These are phyloP conservation scores for Agaricus sinodeliciosus DNA, from an alignment of 768 basidiomycete species.

Conservation along the genomic window DNA sequence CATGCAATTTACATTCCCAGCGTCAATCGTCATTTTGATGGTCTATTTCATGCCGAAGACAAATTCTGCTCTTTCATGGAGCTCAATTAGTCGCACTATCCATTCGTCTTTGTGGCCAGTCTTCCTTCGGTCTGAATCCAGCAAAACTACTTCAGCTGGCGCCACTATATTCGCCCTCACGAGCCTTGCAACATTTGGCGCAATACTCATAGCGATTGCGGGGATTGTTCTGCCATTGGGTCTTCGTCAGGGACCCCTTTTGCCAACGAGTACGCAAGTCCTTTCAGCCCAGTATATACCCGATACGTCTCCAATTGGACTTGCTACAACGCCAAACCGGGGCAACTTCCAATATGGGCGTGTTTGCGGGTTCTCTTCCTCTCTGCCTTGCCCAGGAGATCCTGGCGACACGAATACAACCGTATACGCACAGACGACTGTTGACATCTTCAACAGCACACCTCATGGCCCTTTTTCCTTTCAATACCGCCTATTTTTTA, in stretches of 20 bases:
- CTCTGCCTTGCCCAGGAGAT: slow-evolving; percentile 16
- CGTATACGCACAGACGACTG: slow-evolving; percentile 9
- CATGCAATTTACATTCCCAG: slow-evolving; percentile 15
- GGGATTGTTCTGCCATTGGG: slow-evolving; percentile 18
- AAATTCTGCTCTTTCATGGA: slow-evolving; percentile 17
- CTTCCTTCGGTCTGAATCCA: slow-evolving; percentile 14
- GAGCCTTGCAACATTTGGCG: neutral
- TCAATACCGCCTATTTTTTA: slow-evolving; percentile 16
- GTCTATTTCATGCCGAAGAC: slow-evolving; percentile 14
- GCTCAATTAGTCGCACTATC: slow-evolving; percentile 12
- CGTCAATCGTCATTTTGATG: slow-evolving; percentile 15
- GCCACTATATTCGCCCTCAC: slow-evolving; percentile 2
- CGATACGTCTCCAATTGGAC: slow-evolving; percentile 16
- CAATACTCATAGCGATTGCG: slow-evolving; percentile 14
- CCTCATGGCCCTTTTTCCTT: slow-evolving; percentile 17
- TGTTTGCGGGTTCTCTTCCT: slow-evolving; percentile 12
- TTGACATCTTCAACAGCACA: slow-evolving; percentile 16
- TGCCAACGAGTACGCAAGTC: neutral
- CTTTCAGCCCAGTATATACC: slow-evolving; percentile 11
- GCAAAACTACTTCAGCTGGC: slow-evolving; percentile 1
- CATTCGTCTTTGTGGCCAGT: slow-evolving; percentile 18
- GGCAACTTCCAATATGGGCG: slow-evolving; percentile 13
- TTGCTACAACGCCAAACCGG: slow-evolving; percentile 15
- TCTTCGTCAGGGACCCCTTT: slow-evolving; percentile 12
- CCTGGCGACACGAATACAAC: slow-evolving; percentile 12